phyloP scores from a whole-genome alignment of 345 rosid species.

The Eucalyptus pumila region DNA sequence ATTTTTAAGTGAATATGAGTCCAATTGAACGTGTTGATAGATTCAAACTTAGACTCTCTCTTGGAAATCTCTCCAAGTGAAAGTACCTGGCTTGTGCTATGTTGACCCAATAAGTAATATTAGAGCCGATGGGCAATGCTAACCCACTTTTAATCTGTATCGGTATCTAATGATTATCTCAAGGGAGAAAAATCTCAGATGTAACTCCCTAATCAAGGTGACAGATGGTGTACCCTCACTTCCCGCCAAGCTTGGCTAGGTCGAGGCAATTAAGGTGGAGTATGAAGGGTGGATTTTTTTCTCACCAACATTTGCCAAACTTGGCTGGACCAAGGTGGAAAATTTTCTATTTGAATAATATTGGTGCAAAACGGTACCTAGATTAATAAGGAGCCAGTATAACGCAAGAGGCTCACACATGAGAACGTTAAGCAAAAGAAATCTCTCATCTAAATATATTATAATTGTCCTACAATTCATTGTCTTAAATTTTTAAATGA shows the following conservation, averaged over 20 bases:
- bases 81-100: neutral
- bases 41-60: fast-evolving
- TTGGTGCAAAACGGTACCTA: neutral
- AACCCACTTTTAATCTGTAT: neutral
- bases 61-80: fast-evolving
- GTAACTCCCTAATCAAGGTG: neutral
- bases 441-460: neutral
- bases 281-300: neutral
- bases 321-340: neutral
- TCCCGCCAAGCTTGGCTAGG: neutral
- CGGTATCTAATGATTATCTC: fast-evolving
- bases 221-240: neutral
- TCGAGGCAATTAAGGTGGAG: neutral
- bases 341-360: neutral
- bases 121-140: fast-evolving
- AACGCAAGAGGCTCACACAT: neutral
- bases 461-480: fast-evolving
- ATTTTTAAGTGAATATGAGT: neutral
- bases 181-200: neutral
- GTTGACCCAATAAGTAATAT: neutral
- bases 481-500: neutral
- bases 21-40: neutral
- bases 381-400: neutral
- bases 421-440: neutral
- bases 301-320: neutral